Percentiles rank a stretch among this genome's conserved stretches.
These are phyloP conservation scores for Alternaria triticimaculans DNA, from an alignment of 2,329 filamentous ascomycete species.

Conservation along the genomic window DNA sequence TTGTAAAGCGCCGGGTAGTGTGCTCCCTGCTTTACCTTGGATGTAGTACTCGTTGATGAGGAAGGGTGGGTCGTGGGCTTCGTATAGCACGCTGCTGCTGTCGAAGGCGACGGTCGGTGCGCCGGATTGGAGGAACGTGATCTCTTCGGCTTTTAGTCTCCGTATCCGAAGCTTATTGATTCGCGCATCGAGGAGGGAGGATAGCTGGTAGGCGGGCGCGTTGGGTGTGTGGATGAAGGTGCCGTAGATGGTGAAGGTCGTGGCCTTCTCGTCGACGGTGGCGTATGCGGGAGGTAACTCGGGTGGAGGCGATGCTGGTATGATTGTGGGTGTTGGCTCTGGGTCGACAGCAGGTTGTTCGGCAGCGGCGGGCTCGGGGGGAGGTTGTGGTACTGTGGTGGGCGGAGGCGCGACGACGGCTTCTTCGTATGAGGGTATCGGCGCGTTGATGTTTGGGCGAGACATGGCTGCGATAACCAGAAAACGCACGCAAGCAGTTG, in stretches of 20 bases:
- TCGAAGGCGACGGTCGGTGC: constrained; percentile 29
- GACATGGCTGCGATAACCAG: constrained; percentile 2
- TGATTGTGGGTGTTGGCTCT: neutral
- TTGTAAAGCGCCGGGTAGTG: constrained; percentile 27
- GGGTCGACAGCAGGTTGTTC: neutral
- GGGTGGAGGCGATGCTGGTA: neutral
- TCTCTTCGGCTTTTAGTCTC: constrained; percentile 26
- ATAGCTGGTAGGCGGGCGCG: constrained; percentile 36
- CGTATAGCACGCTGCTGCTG: constrained; percentile 24
- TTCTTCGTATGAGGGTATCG: constrained; percentile 29
- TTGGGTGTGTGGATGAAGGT: constrained; percentile 36
- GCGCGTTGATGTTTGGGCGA: neutral
- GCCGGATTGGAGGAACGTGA: constrained; percentile 19
- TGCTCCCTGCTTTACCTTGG: constrained; percentile 14
- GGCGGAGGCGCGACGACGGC: constrained; percentile 10
- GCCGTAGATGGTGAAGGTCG: constrained; percentile 30
- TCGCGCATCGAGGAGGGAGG: constrained; percentile 30
- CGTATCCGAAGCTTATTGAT: constrained; percentile 29
- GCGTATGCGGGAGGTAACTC: constrained; percentile 32
- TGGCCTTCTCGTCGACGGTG: constrained; percentile 28
- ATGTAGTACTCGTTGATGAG: constrained; percentile 31
- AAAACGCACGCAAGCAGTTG: neutral
- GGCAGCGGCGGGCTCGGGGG: neutral
- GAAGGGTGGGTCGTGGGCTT: constrained; percentile 34
- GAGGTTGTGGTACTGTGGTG: neutral